Evolutionary conservation across 176 grass and related monocot genomes (phyloP), one percentile per base, ranked within the genome.

Genomic region (Oryza punctata): DNA sequence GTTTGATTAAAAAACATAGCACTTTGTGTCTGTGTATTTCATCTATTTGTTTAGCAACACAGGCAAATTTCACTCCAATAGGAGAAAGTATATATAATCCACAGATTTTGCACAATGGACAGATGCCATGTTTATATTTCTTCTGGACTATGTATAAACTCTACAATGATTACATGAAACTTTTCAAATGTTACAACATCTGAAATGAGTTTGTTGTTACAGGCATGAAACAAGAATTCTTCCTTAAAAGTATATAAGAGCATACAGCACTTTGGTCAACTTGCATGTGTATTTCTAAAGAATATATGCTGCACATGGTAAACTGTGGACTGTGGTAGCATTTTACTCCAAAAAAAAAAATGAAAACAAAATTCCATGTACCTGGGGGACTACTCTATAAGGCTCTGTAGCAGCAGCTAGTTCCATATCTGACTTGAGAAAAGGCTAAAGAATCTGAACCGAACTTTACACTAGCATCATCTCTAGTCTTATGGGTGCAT

Each of bases 291-390:
- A 70, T 74, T 52, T 79, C 16, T 38, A 45, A 61, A 74, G n/a
- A 30, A 78, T 63, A 80, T 64, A 79, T 75, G 68, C 47, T 82
- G 72, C 84, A 47, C 79, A 63, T 38, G 35, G 61, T 86, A 61
- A 61, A 78, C 9, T 37, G 6, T 40, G 35, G 59, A 67, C 3
- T n/a, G 16, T 38, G n/a, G 21, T 60, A 78, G 33, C 7, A 67
- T 35, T 69, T 57, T 63, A 74, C 40, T 52, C 68, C 54, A 49
- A 78, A 35, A 12, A 60, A 60, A 72, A 72, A 73, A 72, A 3
- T 28, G 33, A 79, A 10, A 73, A 67, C 5, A 67, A 63, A 52
- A 1, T 24, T 74, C 6, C 3, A 66, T 69, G 5, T 86, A 84
- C 84, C 84, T 79, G 37, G 38, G 38, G 38, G 59, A 68, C 21